Conservation (phyloP, 2,329 filamentous ascomycete species). For the Ophiocordyceps australis region DNA sequence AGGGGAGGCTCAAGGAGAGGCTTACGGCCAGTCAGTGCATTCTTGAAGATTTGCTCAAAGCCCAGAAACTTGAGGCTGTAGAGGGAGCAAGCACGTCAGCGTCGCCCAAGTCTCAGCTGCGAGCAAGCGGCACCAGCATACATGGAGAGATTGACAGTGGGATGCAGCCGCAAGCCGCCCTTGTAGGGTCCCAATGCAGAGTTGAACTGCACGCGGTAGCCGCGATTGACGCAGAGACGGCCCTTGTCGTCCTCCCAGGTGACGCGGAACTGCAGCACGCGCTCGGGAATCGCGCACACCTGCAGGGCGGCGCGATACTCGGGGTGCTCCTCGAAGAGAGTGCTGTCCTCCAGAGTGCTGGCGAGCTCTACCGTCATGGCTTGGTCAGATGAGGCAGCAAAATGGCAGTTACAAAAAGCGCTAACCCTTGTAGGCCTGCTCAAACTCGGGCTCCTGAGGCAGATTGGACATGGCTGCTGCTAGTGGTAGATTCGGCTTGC, state of each 20-base stretch:
- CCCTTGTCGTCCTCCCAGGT: constrained; percentile 93
- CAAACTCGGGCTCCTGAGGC: constrained; percentile 83
- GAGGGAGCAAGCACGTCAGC: too few relatives aligned
- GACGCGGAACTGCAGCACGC: constrained; percentile 91
- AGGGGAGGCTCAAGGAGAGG: too few relatives aligned
- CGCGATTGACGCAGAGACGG: constrained; percentile 78
- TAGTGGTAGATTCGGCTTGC: too few relatives aligned
- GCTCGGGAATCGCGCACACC: constrained; percentile 81
- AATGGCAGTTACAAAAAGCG: too few relatives aligned
- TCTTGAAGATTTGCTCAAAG: constrained; percentile 99
- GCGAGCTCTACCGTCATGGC: constrained; percentile 51
- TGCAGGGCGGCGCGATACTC: constrained; percentile 85
- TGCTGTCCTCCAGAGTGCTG: constrained; percentile 85
- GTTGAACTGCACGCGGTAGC: constrained; percentile 97
- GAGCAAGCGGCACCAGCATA: constrained; percentile 8
- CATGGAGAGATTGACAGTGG: constrained; percentile 61
- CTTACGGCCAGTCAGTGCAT: constrained; percentile 87
- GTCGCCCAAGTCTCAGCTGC: neutral
- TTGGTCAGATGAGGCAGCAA: constrained; percentile 1
- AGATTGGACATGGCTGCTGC: constrained; percentile 80
- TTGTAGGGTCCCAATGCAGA: constrained; percentile 95
- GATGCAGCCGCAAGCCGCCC: constrained; percentile 90
- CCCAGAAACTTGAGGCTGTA: constrained; percentile 78
- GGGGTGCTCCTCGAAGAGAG: constrained; percentile 83
- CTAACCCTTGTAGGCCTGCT: constrained; percentile 93